Evolutionary conservation across 2,329 filamentous ascomycete genomes (phyloP).

Genomic region (Alternaria arbusti): DNA sequence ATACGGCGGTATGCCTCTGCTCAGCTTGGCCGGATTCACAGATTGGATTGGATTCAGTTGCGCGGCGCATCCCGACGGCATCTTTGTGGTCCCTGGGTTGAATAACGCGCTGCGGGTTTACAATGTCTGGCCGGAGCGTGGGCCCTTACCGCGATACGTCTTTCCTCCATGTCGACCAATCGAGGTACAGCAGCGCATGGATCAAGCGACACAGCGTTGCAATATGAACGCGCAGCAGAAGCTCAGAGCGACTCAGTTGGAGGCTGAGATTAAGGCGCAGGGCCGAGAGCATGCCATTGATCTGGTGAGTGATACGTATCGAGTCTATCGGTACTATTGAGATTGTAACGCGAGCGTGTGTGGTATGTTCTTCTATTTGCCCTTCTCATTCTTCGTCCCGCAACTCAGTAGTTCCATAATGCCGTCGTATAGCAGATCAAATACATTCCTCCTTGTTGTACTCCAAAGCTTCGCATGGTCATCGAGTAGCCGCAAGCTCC

Average conservation of each 20-base stretch:
- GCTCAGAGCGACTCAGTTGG: not conserved
- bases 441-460: not conserved
- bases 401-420: no score
- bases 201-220: conserved; percentile 1
- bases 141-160: not conserved
- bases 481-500: not conserved
- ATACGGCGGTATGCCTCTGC: conserved; percentile 2
- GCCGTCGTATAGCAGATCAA: not conserved
- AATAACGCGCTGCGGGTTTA: conserved; percentile 1
- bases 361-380: not conserved
- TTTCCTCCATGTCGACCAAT: not conserved
- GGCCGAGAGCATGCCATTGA: not conserved
- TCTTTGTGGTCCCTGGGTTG: not conserved
- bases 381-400: no score
- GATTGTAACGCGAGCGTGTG: not conserved
- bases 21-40: not conserved
- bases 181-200: not conserved
- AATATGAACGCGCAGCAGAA: not conserved
- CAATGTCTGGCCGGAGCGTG: conserved; percentile 1
- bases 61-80: not conserved
- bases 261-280: not conserved
- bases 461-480: not conserved
- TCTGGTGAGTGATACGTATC: not conserved
- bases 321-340: not conserved
- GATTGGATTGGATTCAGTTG: not conserved